Conservation (phyloP, 352 stramenopile species). For the Pythium monospermum region DNA sequence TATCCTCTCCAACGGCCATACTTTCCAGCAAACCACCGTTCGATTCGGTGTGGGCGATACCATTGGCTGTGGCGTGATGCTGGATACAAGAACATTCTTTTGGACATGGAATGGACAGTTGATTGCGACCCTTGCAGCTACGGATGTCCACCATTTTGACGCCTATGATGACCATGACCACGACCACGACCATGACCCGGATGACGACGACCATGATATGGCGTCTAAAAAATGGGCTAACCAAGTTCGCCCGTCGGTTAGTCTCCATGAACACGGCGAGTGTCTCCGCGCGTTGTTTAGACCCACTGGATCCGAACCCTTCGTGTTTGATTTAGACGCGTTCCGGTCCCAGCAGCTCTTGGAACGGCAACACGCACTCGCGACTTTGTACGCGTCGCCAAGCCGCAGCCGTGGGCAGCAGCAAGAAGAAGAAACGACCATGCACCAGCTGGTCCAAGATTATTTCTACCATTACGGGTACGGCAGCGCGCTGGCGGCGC, state of each 20-base stretch:
- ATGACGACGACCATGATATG: too few species aligned
- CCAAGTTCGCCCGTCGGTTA: constrained; percentile 37
- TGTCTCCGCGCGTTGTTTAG: constrained; percentile 27
- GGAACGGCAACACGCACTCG: constrained; percentile 35
- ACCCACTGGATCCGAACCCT: constrained; percentile 19
- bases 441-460: constrained; percentile 18
- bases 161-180: constrained; percentile 10
- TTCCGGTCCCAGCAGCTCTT: constrained; percentile 47
- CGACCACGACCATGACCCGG: neutral
- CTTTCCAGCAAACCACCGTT: constrained; percentile 39
- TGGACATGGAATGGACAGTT: constrained; percentile 62
- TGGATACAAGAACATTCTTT: constrained; percentile 65
- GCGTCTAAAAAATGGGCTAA: too few species aligned
- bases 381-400: too few species aligned
- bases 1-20: constrained; percentile 42
- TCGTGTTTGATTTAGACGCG: constrained; percentile 39
- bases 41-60: constrained; percentile 48
- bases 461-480: constrained; percentile 21
- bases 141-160: constrained; percentile 48
- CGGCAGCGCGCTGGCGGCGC: constrained; percentile 5
- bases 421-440: constrained; percentile 15
- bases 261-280: constrained; percentile 40
- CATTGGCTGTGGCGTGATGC: constrained; percentile 50
- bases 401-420: too few species aligned
- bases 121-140: constrained; percentile 36